Base-by-base conservation (phyloP, 2,329 filamentous ascomycete genomes). In the Camillea tinctor region DNA sequence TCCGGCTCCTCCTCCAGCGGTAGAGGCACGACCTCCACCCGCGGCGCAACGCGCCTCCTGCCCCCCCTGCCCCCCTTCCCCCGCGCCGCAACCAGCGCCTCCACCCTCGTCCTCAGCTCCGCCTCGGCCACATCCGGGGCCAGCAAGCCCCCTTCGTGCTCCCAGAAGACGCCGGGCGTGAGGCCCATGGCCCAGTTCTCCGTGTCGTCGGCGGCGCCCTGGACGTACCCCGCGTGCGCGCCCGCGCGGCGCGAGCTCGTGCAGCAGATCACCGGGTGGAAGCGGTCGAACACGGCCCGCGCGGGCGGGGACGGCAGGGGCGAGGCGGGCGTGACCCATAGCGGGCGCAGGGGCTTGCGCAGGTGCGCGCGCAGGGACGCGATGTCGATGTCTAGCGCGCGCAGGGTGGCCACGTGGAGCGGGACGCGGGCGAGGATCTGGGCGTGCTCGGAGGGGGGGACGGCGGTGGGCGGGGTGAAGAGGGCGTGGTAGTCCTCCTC, bases 141-240 rank as follows among this genome's bases (percentile, higher is more conserved):
- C 20, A 96, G 77, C 11, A 98, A 78, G 5, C 71, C 48, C 0
- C 84, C 78, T 50, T 78, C 79, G 67, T 97, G 80, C 1, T 75
- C 75, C 95, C 95, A 99, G 76, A 97, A 99, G 0, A 94, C 64
- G 0, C 79, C 73, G 0, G 94, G 86, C 0, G 91, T 95, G 17
- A 98, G 82, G 0, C 92, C 92, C 21, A 84, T 79, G 1, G 93
- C 89, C 95, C 95, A 99, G 67, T 91, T 92, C 79, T 99, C 95
- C 13, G 90, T 92, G 73, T 99, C 95, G 74, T 99, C 95, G 1
- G 90, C 95, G 0, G 94, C 94, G 55, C 95, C 95, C 76, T 98
- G 95, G 60, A 99, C 89, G 71, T 99, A 99, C 2, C 84, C 85
- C 62, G 89, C 87, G 24, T 85, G 85, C 66, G 85, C 80, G 72